Evolutionary conservation across 2,329 filamentous ascomycete species (phyloP), one percentile per base, ranked within the genome.

Genomic region (Botrytis aclada): DNA sequence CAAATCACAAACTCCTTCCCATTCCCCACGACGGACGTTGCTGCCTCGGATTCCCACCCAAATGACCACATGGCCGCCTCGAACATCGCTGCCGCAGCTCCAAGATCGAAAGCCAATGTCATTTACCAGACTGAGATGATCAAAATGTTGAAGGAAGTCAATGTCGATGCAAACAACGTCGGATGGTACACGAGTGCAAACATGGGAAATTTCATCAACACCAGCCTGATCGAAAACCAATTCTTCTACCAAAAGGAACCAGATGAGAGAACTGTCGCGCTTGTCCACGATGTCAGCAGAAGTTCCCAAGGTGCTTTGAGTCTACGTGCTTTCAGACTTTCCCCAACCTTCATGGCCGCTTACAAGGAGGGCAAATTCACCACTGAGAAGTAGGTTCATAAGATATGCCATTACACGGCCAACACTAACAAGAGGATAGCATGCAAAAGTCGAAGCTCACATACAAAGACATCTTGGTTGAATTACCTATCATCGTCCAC

Each of bases 141-240:
- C 84, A 93, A 94, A 81, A 94, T 96, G 83, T 86, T 98, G 76
- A 92, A 95, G 83, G 96, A 98, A 84, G 96, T 99, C 81, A 99
- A 98, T 83, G 93, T 98, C 74, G 96, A 99, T 83, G 96, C 96
- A 77, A 97, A 98, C 87, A 97, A 94, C 80, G 94, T 97, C 74
- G 96, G 96, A 80, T 99, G 95, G 95, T 99, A 99, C 86, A 98
- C 94, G 74, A 98, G 94, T 85, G 94, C 95, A 76, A 97, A 94
- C 83, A 97, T 99, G 93, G 96, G 96, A 83, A 98, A 97, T 87
- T 98, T 98, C 80, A 88, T 98, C 87, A 98, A 95, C 86, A 84
- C 92, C 81, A 93, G 92, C 86, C 95, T 97, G 82, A 93, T 99
- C 83, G 96, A 99, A 88, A 99, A 98, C 86, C 95, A 98, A 84